A percentile compares a stretch with the other conserved stretches of the same genome.
Conservation (phyloP, 2,329 filamentous ascomycete species). For the Onygenales sp. region DNA sequence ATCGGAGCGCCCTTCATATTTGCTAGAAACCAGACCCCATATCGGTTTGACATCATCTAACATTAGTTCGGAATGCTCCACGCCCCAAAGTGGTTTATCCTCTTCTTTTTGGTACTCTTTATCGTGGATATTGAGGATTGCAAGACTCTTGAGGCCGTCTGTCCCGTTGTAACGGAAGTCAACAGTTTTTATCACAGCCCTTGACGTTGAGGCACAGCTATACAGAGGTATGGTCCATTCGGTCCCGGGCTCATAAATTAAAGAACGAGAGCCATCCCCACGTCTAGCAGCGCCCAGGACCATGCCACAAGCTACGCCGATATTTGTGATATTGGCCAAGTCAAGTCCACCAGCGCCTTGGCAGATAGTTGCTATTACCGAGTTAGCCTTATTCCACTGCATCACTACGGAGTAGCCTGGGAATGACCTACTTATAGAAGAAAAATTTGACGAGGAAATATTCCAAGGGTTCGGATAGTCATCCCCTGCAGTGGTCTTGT, state of each 20-base stretch:
- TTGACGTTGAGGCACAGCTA: slow-evolving; percentile 33
- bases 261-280: slow-evolving; percentile 22
- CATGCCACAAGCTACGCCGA: slow-evolving; percentile 31
- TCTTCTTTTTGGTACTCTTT: slow-evolving; percentile 28
- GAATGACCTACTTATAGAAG: slow-evolving; percentile 12
- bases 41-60: slow-evolving; percentile 21
- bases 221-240: slow-evolving; percentile 37
- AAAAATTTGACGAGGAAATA: slow-evolving; percentile 18
- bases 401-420: not conserved
- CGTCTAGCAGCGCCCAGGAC: slow-evolving; percentile 32
- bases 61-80: slow-evolving; percentile 24
- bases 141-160: slow-evolving; percentile 24
- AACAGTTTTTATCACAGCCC: slow-evolving; percentile 39
- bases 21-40: slow-evolving; percentile 32
- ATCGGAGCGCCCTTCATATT: slow-evolving; percentile 21
- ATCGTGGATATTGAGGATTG: slow-evolving; percentile 23
- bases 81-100: slow-evolving; percentile 27
- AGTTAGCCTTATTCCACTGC: slow-evolving; percentile 4
- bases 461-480: slow-evolving; percentile 24
- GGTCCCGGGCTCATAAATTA: slow-evolving; percentile 32
- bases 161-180: slow-evolving; percentile 36
- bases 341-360: slow-evolving; percentile 21
- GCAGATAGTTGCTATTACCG: slow-evolving; percentile 17
- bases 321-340: slow-evolving; percentile 34
- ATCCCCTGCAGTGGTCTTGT: not conserved